Conservation (phyloP, 305 asterid genomes). For the Fraxinus sp. region DNA sequence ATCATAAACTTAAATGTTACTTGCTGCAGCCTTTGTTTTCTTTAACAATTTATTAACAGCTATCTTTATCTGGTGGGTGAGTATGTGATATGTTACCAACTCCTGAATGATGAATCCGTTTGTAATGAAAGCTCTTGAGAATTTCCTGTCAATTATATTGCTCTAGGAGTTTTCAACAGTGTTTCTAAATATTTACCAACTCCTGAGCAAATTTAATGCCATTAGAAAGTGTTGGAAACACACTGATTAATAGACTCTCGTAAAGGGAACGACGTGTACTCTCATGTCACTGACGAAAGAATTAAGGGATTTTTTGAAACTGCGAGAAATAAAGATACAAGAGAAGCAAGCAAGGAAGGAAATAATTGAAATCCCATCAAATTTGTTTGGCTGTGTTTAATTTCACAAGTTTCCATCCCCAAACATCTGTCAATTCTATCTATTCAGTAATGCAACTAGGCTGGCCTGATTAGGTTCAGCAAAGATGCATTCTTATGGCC, state of each 20-base stretch:
- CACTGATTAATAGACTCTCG: background rate
- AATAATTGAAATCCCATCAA: background rate
- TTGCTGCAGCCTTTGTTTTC: conserved; percentile 47
- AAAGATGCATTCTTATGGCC: background rate
- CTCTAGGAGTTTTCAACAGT: background rate
- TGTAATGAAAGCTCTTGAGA: conserved; percentile 3
- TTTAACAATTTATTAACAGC: conserved; percentile 39
- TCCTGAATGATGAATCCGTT: conserved; percentile 37
- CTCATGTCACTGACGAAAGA: background rate
- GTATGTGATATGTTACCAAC: conserved; percentile 40
- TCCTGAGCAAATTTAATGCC: background rate
- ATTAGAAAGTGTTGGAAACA: background rate
- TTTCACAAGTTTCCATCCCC: background rate
- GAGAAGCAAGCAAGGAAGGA: background rate
- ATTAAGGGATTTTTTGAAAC: background rate
- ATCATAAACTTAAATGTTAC: conserved; percentile 22
- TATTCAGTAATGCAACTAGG: background rate
- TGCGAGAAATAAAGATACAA: background rate
- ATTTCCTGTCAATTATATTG: background rate
- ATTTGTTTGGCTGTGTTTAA: background rate
- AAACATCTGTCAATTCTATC: background rate
- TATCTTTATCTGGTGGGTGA: conserved; percentile 42
- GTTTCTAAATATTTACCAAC: background rate
- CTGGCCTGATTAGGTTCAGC: background rate
- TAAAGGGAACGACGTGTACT: background rate